Conservation (phyloP, 2,329 filamentous ascomycete species). For the Fusarium chuoi region DNA sequence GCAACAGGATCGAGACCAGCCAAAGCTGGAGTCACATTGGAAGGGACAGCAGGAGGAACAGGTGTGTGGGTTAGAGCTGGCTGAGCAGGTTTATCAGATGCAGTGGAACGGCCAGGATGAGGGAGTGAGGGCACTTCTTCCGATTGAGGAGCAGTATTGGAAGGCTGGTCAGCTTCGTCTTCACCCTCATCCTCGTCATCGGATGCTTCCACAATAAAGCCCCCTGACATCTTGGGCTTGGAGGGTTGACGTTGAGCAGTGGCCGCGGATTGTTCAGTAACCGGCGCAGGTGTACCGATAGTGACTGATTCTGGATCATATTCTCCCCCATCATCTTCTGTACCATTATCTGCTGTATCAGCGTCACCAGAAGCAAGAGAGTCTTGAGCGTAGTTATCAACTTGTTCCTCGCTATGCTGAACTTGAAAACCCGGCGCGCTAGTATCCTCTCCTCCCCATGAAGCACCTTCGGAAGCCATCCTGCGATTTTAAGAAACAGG, state of each 20-base stretch:
- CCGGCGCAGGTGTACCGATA: slow-evolving; percentile 55
- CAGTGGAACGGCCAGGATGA: slow-evolving; percentile 27
- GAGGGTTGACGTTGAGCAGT: slow-evolving; percentile 46
- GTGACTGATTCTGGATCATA: slow-evolving; percentile 68
- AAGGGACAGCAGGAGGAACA: slow-evolving; percentile 38
- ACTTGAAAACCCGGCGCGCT: slow-evolving; percentile 65
- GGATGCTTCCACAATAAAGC: slow-evolving; percentile 69
- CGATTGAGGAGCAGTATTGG: slow-evolving; percentile 27
- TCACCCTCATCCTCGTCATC: slow-evolving; percentile 69
- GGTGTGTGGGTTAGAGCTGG: slow-evolving; percentile 23
- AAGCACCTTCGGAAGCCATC: slow-evolving; percentile 55
- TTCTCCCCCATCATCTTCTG: slow-evolving; percentile 65
- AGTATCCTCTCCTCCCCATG: slow-evolving; percentile 65
- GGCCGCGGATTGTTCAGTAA: slow-evolving; percentile 43
- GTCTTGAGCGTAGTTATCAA: slow-evolving; percentile 60
- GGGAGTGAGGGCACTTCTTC: slow-evolving; percentile 24
- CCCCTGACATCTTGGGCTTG: slow-evolving; percentile 70
- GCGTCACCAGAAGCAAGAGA: slow-evolving; percentile 61
- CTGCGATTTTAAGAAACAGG: slow-evolving; percentile 22
- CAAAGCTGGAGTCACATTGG: slow-evolving; percentile 51
- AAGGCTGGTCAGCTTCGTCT: slow-evolving; percentile 54
- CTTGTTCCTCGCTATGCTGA: slow-evolving; percentile 66
- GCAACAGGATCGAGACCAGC: slow-evolving; percentile 74
- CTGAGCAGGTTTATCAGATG: slow-evolving; percentile 38
- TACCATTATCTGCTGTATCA: slow-evolving; percentile 60